Evolutionary conservation across 148 eudicot species (phyloP), one percentile per base, ranked within the genome.

Genomic region (Rhododendron mucronatum): DNA sequence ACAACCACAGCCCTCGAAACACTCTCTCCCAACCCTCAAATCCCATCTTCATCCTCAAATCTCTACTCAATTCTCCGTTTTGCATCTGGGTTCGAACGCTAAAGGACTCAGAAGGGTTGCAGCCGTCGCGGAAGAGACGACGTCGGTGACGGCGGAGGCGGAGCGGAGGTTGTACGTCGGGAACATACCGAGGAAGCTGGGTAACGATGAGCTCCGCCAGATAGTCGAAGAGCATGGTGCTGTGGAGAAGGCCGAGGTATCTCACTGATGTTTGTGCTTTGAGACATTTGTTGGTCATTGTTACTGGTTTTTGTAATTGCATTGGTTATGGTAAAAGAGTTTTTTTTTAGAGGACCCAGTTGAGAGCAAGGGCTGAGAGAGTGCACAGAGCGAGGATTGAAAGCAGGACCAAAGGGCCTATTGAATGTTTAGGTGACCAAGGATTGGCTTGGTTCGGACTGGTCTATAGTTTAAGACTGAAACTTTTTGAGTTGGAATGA

Each of bases 201-300:
- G 76, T 14, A 71, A 71, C 76, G 76, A 71, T 30, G 76, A 71
- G 20, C 76, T 71, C 76, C 76, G 35, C 37, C 76, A 1, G 20
- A 71, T 71, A 13, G 76, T 71, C 76, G 76, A 71, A 71, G 76
- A 71, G 76, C 76, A 71, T 33, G 76, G 76, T 33, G 76, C 76
- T 33, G 76, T 71, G 76, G 76, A 71, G 39, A 33, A 30, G 20
- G 41, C 39, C 35, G 76, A 71, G 41, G 76, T 71, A 71, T 30
- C 76, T 69, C 37, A 28, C 75, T 69, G 35, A 1, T 69, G 37
- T 33, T 28, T 28, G 75, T 28, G 30, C 69, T 47, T n/a, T 65
- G 71, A 26, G 71, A 67, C 74, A 11, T 67, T 71, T 71, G 76
- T 71, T 71, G 14, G 39, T 33, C 76, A 33, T 14, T 71, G 76